Conservation (phyloP, 176 grass and related monocot species). For the Zizania latifolia region DNA sequence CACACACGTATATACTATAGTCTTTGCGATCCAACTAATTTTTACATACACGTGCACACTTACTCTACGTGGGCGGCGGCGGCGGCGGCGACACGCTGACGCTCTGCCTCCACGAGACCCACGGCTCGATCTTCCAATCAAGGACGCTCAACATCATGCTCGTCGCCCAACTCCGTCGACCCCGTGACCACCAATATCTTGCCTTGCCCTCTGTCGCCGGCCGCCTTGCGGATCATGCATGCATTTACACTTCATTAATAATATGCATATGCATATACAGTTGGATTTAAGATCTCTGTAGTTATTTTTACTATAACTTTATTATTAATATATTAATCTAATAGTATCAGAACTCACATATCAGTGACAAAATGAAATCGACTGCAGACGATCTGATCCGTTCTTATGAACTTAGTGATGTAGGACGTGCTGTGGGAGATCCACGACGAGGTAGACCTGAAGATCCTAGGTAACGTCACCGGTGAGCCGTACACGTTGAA, state of each 20-base stretch:
- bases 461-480: conserved; percentile 69
- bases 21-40: too few relatives aligned
- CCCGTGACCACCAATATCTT: conserved; percentile 80
- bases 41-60: conserved; percentile 37
- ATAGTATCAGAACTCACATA: too few relatives aligned
- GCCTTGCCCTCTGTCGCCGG: not conserved
- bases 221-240: not conserved
- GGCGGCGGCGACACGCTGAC: conserved; percentile 5
- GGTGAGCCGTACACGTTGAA: conserved; percentile 63
- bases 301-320: too few relatives aligned
- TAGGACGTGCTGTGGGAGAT: conserved; percentile 12
- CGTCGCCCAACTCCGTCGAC: conserved; percentile 61
- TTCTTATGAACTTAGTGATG: too few relatives aligned
- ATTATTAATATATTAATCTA: too few relatives aligned
- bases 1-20: too few relatives aligned
- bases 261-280: not conserved
- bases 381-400: too few relatives aligned
- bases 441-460: conserved; percentile 70
- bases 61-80: conserved; percentile 12
- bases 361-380: too few relatives aligned
- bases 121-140: conserved; percentile 57
- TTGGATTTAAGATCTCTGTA: too few relatives aligned
- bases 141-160: conserved; percentile 53
- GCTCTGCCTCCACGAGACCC: conserved; percentile 29
- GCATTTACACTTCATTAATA: not conserved